Percentiles rank a stretch among this genome's conserved stretches.
Conservation (phyloP, 2,329 filamentous ascomycete genomes). For the Xylaria arbuscula region DNA sequence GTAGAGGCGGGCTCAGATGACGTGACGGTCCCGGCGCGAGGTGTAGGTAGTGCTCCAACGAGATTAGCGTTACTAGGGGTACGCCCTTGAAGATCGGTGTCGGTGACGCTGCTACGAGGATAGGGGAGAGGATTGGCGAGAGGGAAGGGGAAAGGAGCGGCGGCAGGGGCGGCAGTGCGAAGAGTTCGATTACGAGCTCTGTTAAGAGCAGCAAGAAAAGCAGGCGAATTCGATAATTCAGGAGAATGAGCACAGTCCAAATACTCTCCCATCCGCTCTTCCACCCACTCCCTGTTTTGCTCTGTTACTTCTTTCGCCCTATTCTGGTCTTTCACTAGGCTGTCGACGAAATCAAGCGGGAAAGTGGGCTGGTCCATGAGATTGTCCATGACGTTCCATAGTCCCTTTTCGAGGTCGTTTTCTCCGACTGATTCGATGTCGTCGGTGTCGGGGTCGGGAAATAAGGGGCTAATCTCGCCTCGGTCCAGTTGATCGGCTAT, state of each 20-base stretch:
- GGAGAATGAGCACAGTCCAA: background rate
- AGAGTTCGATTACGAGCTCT: too few species aligned
- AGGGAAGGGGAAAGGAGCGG: too few species aligned
- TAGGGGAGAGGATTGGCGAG: too few species aligned
- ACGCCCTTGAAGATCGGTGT: too few species aligned
- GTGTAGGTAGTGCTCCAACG: too few species aligned
- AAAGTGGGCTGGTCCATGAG: conserved; percentile 15
- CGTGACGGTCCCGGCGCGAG: too few species aligned
- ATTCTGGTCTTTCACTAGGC: background rate
- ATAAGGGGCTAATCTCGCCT: background rate
- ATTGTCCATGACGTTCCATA: background rate
- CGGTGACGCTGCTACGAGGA: background rate
- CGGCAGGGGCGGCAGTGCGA: too few species aligned
- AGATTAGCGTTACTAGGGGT: too few species aligned
- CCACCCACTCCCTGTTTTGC: background rate
- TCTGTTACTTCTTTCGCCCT: background rate
- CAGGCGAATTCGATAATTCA: too few species aligned
- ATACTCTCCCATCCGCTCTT: background rate
- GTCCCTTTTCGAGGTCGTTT: background rate
- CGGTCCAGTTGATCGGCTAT: background rate
- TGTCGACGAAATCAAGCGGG: background rate
- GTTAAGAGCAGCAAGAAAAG: too few species aligned
- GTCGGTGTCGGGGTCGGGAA: background rate
- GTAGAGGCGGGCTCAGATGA: too few species aligned
- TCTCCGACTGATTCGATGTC: background rate